Percentiles rank a stretch among this genome's conserved stretches.
Evolutionary conservation across 805 yeast species (phyloP).

Genomic region (Hanseniaspora lachancei): DNA sequence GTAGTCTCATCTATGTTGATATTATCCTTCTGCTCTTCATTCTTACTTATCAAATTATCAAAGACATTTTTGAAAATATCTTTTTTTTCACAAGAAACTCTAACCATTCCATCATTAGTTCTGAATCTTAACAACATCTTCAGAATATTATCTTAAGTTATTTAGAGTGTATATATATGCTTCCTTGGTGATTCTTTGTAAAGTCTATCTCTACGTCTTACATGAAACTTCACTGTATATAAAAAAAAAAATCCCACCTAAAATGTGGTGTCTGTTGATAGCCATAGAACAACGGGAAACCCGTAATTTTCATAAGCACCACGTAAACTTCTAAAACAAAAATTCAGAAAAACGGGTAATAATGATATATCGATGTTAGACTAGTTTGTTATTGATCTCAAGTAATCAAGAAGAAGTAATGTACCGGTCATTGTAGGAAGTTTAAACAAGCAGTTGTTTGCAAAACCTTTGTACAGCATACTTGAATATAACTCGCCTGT

Average conservation of each 20-base stretch:
- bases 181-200: neutral
- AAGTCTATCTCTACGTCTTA: too few species aligned
- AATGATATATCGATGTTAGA: neutral
- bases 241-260: too few species aligned
- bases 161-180: neutral
- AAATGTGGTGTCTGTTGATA: too few species aligned
- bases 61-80: conserved; percentile 36
- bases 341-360: too few species aligned
- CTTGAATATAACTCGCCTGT: conserved; percentile 24
- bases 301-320: too few species aligned
- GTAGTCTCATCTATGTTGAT: neutral
- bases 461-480: conserved; percentile 69
- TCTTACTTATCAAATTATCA: conserved; percentile 26
- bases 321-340: too few species aligned
- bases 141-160: neutral
- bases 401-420: conserved; percentile 66
- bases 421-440: conserved; percentile 87
- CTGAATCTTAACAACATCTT: conserved; percentile 61
- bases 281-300: too few species aligned
- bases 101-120: conserved; percentile 68
- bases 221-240: too few species aligned
- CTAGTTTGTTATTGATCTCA: conserved; percentile 34
- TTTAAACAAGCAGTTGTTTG: conserved; percentile 54
- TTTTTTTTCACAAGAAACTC: conserved; percentile 41
- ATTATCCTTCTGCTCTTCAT: conserved; percentile 1